A percentile compares a stretch with the other conserved stretches of the same genome.
Evolutionary conservation across 139 green algal species (phyloP).

Genomic region (Raphidocelis subcapitata): DNA sequence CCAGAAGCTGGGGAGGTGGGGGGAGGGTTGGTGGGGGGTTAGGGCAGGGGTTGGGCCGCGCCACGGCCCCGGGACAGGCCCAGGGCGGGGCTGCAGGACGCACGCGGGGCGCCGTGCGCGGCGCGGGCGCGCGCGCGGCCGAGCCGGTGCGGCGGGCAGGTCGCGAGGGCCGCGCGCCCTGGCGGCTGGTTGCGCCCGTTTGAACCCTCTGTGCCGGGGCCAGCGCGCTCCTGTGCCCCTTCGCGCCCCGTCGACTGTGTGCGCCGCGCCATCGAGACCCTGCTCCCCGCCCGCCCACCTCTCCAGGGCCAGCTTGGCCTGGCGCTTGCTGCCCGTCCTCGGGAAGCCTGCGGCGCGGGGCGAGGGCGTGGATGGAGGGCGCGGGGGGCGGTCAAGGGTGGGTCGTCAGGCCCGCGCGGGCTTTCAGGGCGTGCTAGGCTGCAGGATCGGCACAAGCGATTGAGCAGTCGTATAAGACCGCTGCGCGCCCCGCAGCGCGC

Average conservation of each 20-base stretch:
- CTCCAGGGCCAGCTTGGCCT: slow-evolving; percentile 87
- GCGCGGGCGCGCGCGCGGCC: not conserved
- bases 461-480: no score
- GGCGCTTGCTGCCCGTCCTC: slow-evolving; percentile 72
- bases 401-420: no score
- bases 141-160: not conserved
- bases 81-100: not conserved
- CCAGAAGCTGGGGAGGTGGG: slow-evolving; percentile 64
- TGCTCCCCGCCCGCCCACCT: slow-evolving; percentile 25
- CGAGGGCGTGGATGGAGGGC: not conserved
- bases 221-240: no score
- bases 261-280: not conserved
- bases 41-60: not conserved
- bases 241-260: not conserved
- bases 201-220: no score
- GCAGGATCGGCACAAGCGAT: no score
- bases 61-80: not conserved
- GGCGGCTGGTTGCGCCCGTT: no score
- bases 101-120: not conserved
- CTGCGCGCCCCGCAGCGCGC: no score
- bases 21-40: not conserved
- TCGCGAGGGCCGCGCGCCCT: not conserved
- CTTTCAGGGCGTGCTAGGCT: no score
- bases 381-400: no score
- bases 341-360: slow-evolving; percentile 57